phyloP scores from a whole-genome alignment of 768 basidiomycete species.

The Harrya chromipes region DNA sequence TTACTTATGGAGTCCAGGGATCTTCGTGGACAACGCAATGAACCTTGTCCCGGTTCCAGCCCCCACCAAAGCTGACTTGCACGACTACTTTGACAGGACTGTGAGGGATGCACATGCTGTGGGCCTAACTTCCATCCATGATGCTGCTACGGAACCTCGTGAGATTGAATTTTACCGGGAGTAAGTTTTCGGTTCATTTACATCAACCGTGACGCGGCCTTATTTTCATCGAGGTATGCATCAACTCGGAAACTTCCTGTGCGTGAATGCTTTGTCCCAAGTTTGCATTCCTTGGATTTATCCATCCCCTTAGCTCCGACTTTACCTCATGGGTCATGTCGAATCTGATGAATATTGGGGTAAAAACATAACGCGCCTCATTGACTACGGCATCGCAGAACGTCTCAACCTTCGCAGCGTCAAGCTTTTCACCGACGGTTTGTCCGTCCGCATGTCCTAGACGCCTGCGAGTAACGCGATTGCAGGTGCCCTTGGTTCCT shows the following conservation, averaged over 20 bases:
- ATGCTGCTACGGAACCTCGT: constrained; percentile 56
- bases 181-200: constrained; percentile 36
- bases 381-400: constrained; percentile 53
- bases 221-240: constrained; percentile 52
- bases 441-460: neutral
- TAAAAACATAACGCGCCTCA: constrained; percentile 51
- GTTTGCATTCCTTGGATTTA: neutral
- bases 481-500: constrained; percentile 82
- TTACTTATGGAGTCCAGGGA: constrained; percentile 36
- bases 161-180: constrained; percentile 62
- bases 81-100: constrained; percentile 62
- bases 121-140: constrained; percentile 86
- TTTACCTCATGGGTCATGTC: constrained; percentile 59
- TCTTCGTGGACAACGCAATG: constrained; percentile 91
- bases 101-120: constrained; percentile 67
- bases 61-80: constrained; percentile 53
- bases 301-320: constrained; percentile 43
- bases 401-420: constrained; percentile 61
- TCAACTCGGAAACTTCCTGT: constrained; percentile 68
- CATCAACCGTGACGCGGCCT: neutral
- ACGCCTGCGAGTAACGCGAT: constrained; percentile 3
- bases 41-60: constrained; percentile 62
- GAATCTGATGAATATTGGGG: constrained; percentile 66
- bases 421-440: constrained; percentile 78
- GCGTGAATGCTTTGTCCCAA: constrained; percentile 17